A percentile compares a stretch with the other conserved stretches of the same genome.
These are phyloP conservation scores for Cryptosporidium sp. DNA, from an alignment of 169 alveolate genomes.

Conservation along the genomic window DNA sequence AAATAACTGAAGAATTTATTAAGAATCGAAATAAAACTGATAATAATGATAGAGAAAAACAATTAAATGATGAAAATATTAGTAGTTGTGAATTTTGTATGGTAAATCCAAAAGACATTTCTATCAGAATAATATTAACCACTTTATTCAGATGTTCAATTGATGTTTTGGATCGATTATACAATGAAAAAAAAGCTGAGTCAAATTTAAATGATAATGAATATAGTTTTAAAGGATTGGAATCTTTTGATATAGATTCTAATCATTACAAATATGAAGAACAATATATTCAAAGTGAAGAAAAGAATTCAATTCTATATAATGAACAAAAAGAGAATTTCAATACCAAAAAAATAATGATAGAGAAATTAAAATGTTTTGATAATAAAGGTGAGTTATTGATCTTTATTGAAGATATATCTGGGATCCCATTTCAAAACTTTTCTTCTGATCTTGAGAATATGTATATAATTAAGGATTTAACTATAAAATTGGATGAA, in stretches of 20 bases:
- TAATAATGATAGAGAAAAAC: background rate
- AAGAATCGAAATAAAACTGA: background rate
- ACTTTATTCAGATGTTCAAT: slow-evolving; percentile 23
- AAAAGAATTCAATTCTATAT: background rate
- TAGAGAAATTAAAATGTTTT: background rate
- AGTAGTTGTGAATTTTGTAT: slow-evolving; percentile 22
- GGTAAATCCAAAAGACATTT: slow-evolving; percentile 39
- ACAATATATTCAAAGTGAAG: background rate
- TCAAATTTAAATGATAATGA: background rate
- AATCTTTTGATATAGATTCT: background rate
- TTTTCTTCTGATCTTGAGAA: background rate
- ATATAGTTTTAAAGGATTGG: background rate
- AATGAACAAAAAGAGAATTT: background rate
- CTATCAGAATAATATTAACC: slow-evolving; percentile 11
- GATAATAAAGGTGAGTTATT: slow-evolving; percentile 10
- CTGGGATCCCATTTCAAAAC: background rate
- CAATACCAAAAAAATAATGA: background rate
- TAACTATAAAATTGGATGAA: slow-evolving; percentile 5
- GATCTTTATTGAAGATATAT: slow-evolving; percentile 4
- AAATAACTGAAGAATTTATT: background rate
- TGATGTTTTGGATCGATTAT: slow-evolving; percentile 26
- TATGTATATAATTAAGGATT: slow-evolving; percentile 19
- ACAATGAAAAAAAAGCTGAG: background rate
- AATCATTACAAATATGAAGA: no score
- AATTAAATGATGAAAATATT: background rate